These are phyloP conservation scores for Colletotrichum zoysiae DNA, from an alignment of 2,329 filamentous ascomycete genomes.

Conservation along the genomic window DNA sequence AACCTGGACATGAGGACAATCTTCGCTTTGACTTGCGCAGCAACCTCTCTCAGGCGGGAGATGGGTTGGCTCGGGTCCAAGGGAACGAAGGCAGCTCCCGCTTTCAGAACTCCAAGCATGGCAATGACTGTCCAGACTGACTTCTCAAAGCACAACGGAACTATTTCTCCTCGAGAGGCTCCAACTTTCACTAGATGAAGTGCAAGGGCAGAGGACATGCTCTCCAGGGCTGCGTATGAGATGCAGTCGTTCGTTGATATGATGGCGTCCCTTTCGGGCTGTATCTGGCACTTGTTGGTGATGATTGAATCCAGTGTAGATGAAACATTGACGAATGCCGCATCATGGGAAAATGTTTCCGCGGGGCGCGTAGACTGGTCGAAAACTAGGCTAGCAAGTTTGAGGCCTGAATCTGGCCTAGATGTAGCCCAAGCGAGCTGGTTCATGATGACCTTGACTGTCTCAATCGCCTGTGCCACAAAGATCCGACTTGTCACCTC, in stretches of 20 bases:
- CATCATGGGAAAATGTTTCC: not conserved
- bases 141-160: constrained; percentile 36
- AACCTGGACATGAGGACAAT: constrained; percentile 7
- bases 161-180: not conserved
- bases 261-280: constrained; percentile 8
- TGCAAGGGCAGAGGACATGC: constrained; percentile 9
- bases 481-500: constrained; percentile 25
- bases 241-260: not conserved
- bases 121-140: constrained; percentile 32
- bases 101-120: constrained; percentile 31
- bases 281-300: not conserved
- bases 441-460: constrained; percentile 24
- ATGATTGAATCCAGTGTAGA: constrained; percentile 13
- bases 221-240: constrained; percentile 11
- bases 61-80: constrained; percentile 33
- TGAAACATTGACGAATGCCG: not conserved
- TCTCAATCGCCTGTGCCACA: constrained; percentile 23
- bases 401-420: too few relatives aligned
- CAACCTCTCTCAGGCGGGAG: constrained; percentile 16
- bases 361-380: not conserved
- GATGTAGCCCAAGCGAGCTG: constrained; percentile 23
- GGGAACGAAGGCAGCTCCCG: constrained; percentile 27
- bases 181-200: not conserved
- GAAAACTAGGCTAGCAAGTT: not conserved
- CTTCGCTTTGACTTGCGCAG: constrained; percentile 6